phyloP scores from a whole-genome alignment of 1,284 basidiomycete species.

The Agroathelia rolfsii region DNA sequence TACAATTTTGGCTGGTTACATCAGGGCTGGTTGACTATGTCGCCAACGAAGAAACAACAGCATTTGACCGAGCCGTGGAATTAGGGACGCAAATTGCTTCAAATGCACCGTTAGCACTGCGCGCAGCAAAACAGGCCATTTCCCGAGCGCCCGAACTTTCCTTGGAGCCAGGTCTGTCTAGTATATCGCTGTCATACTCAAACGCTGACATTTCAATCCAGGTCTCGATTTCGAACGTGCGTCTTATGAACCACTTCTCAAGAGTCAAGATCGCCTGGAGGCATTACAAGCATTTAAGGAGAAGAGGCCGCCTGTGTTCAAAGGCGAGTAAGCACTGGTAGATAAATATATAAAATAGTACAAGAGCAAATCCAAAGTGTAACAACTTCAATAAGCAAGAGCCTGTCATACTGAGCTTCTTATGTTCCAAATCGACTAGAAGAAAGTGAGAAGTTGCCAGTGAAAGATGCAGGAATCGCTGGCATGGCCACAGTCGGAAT shows the following conservation, averaged over 20 bases:
- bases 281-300: constrained; percentile 85
- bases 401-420: constrained; percentile 3
- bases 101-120: constrained; percentile 80
- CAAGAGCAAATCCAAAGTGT: constrained; percentile 8
- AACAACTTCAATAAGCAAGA: neutral
- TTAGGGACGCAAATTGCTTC: constrained; percentile 58
- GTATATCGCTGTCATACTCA: constrained; percentile 3
- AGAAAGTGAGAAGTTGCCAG: constrained; percentile 39
- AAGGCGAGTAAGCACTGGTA: constrained; percentile 53
- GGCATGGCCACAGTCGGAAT: constrained; percentile 30
- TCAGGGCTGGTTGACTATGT: constrained; percentile 76
- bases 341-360: constrained; percentile 17
- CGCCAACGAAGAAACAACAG: constrained; percentile 46
- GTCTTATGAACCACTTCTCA: constrained; percentile 78
- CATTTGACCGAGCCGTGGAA: constrained; percentile 54
- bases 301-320: constrained; percentile 78
- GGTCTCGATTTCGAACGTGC: constrained; percentile 85
- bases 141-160: constrained; percentile 71
- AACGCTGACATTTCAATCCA: constrained; percentile 16
- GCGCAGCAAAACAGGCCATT: constrained; percentile 84
- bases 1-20: neutral
- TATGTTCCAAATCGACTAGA: constrained; percentile 20
- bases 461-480: constrained; percentile 40
- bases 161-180: constrained; percentile 54
- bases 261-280: constrained; percentile 73